phyloP scores from a whole-genome alignment of 2,329 filamentous ascomycete genomes.

The Purpureocillium lavendulum region DNA sequence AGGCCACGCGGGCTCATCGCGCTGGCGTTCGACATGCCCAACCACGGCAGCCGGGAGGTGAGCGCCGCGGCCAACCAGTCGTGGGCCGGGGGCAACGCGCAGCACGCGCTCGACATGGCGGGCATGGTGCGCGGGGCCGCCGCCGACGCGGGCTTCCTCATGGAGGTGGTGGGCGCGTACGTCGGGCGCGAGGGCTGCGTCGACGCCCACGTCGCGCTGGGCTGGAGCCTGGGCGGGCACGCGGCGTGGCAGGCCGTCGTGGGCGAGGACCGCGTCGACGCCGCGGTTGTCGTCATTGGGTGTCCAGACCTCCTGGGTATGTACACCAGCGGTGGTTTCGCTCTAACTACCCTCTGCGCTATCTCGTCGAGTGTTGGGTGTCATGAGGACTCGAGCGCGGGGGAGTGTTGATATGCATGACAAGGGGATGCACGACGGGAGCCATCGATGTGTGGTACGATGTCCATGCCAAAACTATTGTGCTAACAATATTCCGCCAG shows the following conservation, averaged over 20 bases:
- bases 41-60: conserved; percentile 72
- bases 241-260: conserved; percentile 78
- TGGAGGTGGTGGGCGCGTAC: conserved; percentile 72
- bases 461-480: too few relatives aligned
- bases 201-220: conserved; percentile 65
- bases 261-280: conserved; percentile 68
- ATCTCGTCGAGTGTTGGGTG: too few relatives aligned
- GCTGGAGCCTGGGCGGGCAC: conserved; percentile 82
- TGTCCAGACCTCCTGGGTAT: conserved; percentile 78
- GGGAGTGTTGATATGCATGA: too few relatives aligned
- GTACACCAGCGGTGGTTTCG: conserved; percentile 10
- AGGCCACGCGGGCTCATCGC: conserved; percentile 59
- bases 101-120: conserved; percentile 91
- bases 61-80: conserved; percentile 61
- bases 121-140: conserved; percentile 65
- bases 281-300: conserved; percentile 73
- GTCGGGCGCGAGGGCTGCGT: conserved; percentile 38
- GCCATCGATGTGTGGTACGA: too few relatives aligned
- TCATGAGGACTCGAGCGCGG: too few relatives aligned
- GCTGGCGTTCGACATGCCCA: conserved; percentile 83
- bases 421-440: too few relatives aligned
- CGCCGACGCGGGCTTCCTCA: conserved; percentile 64
- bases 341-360: too few relatives aligned
- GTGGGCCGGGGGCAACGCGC: conserved; percentile 71
- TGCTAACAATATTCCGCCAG: conserved; percentile 17